Evolutionary conservation across 257 asterid genomes (phyloP).

Genomic region (Solanum medicagineum): DNA sequence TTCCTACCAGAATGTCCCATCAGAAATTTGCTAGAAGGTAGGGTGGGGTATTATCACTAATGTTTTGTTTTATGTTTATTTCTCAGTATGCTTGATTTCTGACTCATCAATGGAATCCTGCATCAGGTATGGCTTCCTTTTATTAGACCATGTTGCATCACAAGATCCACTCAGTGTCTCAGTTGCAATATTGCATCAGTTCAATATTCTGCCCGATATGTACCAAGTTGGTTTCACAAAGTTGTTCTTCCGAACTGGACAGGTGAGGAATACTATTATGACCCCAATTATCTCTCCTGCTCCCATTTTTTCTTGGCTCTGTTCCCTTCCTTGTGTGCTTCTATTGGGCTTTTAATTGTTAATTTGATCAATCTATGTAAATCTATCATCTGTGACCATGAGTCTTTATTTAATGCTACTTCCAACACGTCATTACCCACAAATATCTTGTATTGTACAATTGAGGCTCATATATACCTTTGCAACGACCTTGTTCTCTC

Average conservation of each 20-base stretch:
- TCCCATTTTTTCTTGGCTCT: not conserved
- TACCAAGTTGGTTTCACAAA: constrained; percentile 98
- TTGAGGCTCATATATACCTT: not conserved
- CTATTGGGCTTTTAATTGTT: not conserved
- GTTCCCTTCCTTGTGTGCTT: not conserved
- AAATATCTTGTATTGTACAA: not conserved
- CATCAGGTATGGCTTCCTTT: constrained; percentile 91
- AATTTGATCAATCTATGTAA: not conserved
- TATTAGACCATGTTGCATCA: constrained; percentile 82
- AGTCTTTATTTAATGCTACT: not conserved
- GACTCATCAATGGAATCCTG: not conserved
- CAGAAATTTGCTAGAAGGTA: constrained; percentile 95
- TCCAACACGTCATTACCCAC: not conserved
- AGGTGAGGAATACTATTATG: constrained; percentile 35
- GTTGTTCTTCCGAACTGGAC: constrained; percentile 96
- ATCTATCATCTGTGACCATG: not conserved
- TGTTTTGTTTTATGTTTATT: not conserved
- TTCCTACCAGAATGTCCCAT: constrained; percentile 91
- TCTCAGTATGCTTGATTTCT: not conserved
- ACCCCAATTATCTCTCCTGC: not conserved
- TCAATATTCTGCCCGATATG: constrained; percentile 95
- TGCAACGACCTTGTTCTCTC: not conserved
- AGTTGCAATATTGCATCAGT: constrained; percentile 93
- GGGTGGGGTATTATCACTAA: not conserved
- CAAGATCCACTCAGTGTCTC: constrained; percentile 96